Evolutionary conservation across 2,329 filamentous ascomycete species (phyloP), one percentile per base, ranked within the genome.

Genomic region (Monilinia aucupariae): DNA sequence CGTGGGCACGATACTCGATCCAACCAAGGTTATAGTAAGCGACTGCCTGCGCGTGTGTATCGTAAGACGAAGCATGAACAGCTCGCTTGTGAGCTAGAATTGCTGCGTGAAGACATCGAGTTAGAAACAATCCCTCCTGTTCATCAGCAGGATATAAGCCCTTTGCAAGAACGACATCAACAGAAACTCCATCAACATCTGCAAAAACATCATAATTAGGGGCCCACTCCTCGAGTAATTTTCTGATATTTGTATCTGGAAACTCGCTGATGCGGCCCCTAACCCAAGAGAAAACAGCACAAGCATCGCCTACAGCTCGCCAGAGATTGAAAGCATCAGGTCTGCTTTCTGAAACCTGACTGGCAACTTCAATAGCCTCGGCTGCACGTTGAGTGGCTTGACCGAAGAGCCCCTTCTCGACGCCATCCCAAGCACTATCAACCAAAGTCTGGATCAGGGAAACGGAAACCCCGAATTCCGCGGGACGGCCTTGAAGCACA

Each of bases 21-120:
- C 92, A 97, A 49, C 94, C 94, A 22, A 99, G 80, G 71, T 99
- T 99, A 76, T 96, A 99, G 82, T 93, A 94, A 0, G 92, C 91
- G n/a, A 97, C 90, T 1, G 94, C 91, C 75, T 96, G 92, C 4
- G 93, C 92, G 74, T 97, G 90, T 9, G 85, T 74, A 71, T 99
- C 92, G 64, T 86, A 79, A 0, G 85, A 78, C 20, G 88, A 88
- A 47, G 86, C 83, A 68, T 89, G 78, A 17, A 97, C 86, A 9
- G 92, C 92, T 67, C 90, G 85, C 74, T 97, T 99, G 74, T 96
- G 90, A 7, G 91, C 89, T 22, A 97, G 78, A 34, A 97, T 90
- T 0, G 89, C 84, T 17, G 88, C 85, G 65, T 90, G 83, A 0
- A 96, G 75, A 65, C 83, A 86, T 65, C 81, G 78, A 1, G 80